These are phyloP conservation scores for Suillus spraguei DNA, from an alignment of 768 basidiomycete species.

Conservation along the genomic window DNA sequence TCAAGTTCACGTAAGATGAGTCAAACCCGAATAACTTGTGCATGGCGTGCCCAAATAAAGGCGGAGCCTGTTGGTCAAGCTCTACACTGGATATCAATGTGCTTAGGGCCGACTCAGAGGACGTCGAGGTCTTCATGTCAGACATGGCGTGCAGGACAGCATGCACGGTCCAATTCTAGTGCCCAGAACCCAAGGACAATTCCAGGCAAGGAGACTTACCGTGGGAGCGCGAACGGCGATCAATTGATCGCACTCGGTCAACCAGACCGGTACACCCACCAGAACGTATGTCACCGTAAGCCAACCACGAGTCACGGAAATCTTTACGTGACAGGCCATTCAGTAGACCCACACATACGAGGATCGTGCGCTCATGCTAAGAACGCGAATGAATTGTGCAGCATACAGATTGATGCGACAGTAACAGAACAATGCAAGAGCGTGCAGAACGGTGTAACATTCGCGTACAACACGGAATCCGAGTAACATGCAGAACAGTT, in stretches of 20 bases:
- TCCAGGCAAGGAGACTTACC: not conserved
- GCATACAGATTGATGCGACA: not conserved
- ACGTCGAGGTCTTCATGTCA: not conserved
- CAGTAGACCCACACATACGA: not conserved
- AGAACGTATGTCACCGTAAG: not conserved
- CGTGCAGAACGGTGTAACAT: not conserved
- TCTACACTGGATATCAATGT: constrained; percentile 11
- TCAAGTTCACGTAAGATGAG: constrained; percentile 61
- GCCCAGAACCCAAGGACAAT: no score
- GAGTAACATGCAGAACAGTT: not conserved
- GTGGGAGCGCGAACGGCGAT: not conserved
- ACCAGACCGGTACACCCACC: not conserved
- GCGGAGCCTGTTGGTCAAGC: constrained; percentile 31
- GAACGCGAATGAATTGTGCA: not conserved
- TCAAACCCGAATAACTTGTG: constrained; percentile 25
- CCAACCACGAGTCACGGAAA: not conserved
- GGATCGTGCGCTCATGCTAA: not conserved
- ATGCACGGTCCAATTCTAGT: no score
- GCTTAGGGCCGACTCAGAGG: not conserved
- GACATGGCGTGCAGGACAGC: not conserved
- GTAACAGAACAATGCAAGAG: not conserved
- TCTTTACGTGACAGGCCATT: not conserved
- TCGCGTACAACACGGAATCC: not conserved
- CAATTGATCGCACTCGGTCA: not conserved
- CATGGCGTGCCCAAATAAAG: constrained; percentile 58